Evolutionary conservation across 768 basidiomycete species (phyloP).

Genomic region (Polyporus arcularius): DNA sequence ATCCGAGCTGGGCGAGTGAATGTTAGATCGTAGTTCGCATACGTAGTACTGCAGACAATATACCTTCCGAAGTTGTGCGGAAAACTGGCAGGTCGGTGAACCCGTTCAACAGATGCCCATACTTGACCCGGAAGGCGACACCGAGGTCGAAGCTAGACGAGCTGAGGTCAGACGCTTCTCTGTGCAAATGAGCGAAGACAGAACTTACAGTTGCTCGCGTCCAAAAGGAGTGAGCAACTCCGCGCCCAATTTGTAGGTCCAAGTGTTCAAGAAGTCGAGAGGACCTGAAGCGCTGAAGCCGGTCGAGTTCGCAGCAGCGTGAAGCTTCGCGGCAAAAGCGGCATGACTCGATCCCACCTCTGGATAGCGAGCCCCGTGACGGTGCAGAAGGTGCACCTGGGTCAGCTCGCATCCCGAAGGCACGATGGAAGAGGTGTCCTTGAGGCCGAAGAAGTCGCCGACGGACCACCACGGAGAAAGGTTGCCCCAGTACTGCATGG

Average conservation of each 20-base stretch:
- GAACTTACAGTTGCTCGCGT: conserved; percentile 39
- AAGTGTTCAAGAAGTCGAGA: conserved; percentile 45
- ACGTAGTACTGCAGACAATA: background rate
- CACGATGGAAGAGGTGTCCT: conserved; percentile 44
- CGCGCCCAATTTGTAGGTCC: conserved; percentile 47
- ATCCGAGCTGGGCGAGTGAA: conserved; percentile 29
- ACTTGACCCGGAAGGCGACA: conserved; percentile 45
- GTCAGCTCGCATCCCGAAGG: conserved; percentile 49
- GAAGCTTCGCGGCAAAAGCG: conserved; percentile 28
- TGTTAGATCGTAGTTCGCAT: background rate
- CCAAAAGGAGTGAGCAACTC: conserved; percentile 53
- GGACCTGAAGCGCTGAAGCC: conserved; percentile 37
- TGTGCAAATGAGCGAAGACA: no score
- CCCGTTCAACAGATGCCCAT: conserved; percentile 45
- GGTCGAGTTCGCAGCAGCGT: conserved; percentile 25
- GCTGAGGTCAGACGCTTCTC: background rate
- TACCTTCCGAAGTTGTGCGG: conserved; percentile 47
- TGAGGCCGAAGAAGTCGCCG: conserved; percentile 45
- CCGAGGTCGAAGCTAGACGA: conserved; percentile 37
- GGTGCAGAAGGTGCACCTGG: conserved; percentile 44
- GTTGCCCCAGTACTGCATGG: conserved; percentile 48
- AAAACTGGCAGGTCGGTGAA: conserved; percentile 50
- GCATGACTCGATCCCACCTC: conserved; percentile 31
- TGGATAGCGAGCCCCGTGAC: conserved; percentile 48
- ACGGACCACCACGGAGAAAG: conserved; percentile 55